phyloP scores from a whole-genome alignment of 495 filamentous ascomycete species.

The Staphylotrichum tortipilum region DNA sequence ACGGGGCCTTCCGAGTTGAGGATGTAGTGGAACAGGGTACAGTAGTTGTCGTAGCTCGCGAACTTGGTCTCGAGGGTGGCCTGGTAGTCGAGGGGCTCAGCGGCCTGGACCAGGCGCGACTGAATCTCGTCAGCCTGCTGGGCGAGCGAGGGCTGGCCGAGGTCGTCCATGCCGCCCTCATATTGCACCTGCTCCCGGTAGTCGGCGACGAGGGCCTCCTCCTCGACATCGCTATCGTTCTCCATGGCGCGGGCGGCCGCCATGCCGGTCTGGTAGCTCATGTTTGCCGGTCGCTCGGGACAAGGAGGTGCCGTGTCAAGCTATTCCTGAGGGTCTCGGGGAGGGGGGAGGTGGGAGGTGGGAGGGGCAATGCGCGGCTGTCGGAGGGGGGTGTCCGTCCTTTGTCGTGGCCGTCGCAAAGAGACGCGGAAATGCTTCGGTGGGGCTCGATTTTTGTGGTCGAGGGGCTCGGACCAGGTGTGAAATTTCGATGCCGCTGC shows the following conservation, averaged over 20 bases:
- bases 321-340: constrained; percentile 5
- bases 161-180: constrained; percentile 72
- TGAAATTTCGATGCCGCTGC: constrained; percentile 12
- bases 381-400: too few species aligned
- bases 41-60: constrained; percentile 97
- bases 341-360: too few species aligned
- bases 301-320: background rate
- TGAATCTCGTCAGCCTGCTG: constrained; percentile 73
- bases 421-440: constrained; percentile 25
- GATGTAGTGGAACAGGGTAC: constrained; percentile 97
- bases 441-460: constrained; percentile 29
- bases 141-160: constrained; percentile 52
- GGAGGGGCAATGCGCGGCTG: too few species aligned
- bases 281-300: constrained; percentile 17
- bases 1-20: constrained; percentile 97
- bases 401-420: constrained; percentile 19
- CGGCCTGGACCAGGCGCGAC: constrained; percentile 77
- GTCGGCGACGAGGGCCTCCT: constrained; percentile 88
- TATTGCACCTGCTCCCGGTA: constrained; percentile 92
- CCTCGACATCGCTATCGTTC: constrained; percentile 85
- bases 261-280: constrained; percentile 46
- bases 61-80: constrained; percentile 93
- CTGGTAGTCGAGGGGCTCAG: constrained; percentile 89
- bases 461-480: constrained; percentile 14
- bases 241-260: constrained; percentile 48